These are phyloP conservation scores for Colletotrichum shisoi DNA, from an alignment of 2,329 filamentous ascomycete species.

Conservation along the genomic window DNA sequence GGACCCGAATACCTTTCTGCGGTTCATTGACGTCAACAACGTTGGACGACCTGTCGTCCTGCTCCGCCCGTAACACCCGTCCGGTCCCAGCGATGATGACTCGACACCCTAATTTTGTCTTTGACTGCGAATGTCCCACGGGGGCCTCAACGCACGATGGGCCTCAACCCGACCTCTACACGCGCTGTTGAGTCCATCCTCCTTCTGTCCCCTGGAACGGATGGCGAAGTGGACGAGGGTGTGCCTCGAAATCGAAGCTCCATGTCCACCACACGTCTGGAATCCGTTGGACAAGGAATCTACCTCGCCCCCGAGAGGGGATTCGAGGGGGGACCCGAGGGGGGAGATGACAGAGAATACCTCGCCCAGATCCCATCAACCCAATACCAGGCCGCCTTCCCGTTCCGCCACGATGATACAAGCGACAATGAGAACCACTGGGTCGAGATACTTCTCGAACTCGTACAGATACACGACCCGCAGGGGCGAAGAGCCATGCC, in stretches of 20 bases:
- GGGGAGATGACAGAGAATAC: not conserved
- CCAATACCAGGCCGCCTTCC: not conserved
- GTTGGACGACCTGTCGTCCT: constrained; percentile 24
- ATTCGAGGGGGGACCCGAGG: too few species aligned
- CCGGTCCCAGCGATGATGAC: constrained; percentile 13
- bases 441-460: constrained; percentile 26
- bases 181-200: not conserved
- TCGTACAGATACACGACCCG: constrained; percentile 30
- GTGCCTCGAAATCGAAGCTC: not conserved
- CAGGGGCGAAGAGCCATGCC: not conserved
- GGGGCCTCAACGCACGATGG: not conserved
- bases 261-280: not conserved
- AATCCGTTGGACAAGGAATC: not conserved
- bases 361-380: not conserved
- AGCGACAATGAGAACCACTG: not conserved
- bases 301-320: not conserved
- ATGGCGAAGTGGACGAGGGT: not conserved
- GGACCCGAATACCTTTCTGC: not conserved
- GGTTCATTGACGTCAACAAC: not conserved
- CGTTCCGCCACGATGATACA: constrained; percentile 1
- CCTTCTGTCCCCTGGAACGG: not conserved
- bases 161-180: not conserved
- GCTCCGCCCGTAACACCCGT: not conserved
- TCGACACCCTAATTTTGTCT: not conserved
- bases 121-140: not conserved